phyloP scores from a whole-genome alignment of 2,329 filamentous ascomycete genomes.

The Talaromyces sp. region DNA sequence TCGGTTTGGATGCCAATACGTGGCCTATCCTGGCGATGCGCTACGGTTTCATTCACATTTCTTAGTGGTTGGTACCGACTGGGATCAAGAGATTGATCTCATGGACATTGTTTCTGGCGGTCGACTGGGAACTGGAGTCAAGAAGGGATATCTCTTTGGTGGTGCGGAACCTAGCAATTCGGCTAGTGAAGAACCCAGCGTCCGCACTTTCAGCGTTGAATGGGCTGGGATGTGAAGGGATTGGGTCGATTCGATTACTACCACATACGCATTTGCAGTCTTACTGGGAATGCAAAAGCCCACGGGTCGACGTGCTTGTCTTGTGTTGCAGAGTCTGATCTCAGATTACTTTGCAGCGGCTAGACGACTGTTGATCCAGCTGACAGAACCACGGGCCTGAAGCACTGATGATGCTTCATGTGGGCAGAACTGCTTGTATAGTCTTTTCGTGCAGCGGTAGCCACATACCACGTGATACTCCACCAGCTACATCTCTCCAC shows the following conservation, averaged over 20 bases:
- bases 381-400: not conserved
- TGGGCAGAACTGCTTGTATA: not conserved
- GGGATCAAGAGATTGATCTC: slow-evolving; percentile 80
- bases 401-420: not conserved
- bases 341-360: not conserved
- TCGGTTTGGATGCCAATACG: slow-evolving; percentile 90
- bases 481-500: no score
- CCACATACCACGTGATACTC: not conserved
- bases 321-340: not conserved
- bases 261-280: not conserved
- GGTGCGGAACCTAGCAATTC: slow-evolving; percentile 46
- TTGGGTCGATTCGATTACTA: not conserved
- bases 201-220: slow-evolving; percentile 79
- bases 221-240: slow-evolving; percentile 80
- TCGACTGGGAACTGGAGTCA: slow-evolving; percentile 85
- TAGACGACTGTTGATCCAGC: not conserved
- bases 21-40: slow-evolving; percentile 91
- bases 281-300: not conserved
- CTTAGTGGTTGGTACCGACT: slow-evolving; percentile 74
- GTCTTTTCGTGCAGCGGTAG: not conserved
- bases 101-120: slow-evolving; percentile 83
- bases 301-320: not conserved
- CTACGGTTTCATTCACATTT: slow-evolving; percentile 95
- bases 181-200: slow-evolving; percentile 28
- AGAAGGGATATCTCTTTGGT: slow-evolving; percentile 89